Evolutionary conservation across 345 rosid genomes (phyloP).

Genomic region (Eucalyptus sp.): DNA sequence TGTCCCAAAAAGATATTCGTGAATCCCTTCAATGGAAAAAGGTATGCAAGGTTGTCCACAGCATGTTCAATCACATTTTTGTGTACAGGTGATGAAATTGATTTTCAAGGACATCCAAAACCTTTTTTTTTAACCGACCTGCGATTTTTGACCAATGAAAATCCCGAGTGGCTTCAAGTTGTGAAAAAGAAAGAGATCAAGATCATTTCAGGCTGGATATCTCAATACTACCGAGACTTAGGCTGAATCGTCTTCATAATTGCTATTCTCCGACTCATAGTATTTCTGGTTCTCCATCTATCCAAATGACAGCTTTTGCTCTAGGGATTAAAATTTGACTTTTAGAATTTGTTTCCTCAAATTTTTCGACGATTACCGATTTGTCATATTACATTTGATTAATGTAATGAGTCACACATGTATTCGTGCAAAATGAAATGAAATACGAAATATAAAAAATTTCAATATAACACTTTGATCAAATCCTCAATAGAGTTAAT

Average conservation of each 20-base stretch:
- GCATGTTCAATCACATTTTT: background rate
- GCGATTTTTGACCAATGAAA: conserved; percentile 28
- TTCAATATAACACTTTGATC: background rate
- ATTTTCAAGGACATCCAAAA: background rate
- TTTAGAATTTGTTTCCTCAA: background rate
- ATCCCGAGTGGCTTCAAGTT: conserved; percentile 43
- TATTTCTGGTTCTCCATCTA: background rate
- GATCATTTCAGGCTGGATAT: conserved; percentile 30
- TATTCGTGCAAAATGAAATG: background rate
- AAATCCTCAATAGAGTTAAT: background rate
- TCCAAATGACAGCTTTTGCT: background rate
- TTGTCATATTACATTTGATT: background rate
- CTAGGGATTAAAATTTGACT: background rate
- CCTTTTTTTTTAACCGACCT: conserved; percentile 5
- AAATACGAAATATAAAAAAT: background rate
- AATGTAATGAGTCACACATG: background rate
- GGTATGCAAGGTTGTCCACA: background rate
- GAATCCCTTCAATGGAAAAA: background rate
- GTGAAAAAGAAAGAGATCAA: conserved; percentile 24
- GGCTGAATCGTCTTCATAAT: background rate
- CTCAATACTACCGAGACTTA: conserved; percentile 24
- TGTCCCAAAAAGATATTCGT: background rate
- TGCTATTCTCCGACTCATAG: background rate
- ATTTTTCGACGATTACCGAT: background rate
- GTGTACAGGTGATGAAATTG: background rate